phyloP scores from a whole-genome alignment of 2,329 filamentous ascomycete species.

The Alternaria longipes region DNA sequence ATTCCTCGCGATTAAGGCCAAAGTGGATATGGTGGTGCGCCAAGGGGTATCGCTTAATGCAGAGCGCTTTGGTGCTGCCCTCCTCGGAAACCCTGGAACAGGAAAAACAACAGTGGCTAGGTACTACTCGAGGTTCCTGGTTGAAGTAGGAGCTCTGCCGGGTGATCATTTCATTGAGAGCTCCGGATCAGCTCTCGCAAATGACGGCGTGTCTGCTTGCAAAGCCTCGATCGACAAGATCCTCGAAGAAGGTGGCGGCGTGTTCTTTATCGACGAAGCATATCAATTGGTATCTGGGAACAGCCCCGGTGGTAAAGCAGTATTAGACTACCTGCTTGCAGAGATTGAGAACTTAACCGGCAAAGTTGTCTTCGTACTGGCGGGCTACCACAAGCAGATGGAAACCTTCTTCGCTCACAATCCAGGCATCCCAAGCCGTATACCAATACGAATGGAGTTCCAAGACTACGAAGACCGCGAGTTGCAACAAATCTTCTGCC shows the following conservation, averaged over 20 bases:
- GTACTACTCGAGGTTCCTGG: slow-evolving; percentile 72
- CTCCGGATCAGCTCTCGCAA: slow-evolving; percentile 72
- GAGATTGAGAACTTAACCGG: slow-evolving; percentile 77
- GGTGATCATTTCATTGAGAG: slow-evolving; percentile 71
- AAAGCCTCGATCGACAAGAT: slow-evolving; percentile 67
- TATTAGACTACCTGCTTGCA: slow-evolving; percentile 75
- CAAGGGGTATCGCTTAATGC: slow-evolving; percentile 65
- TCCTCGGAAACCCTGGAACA: slow-evolving; percentile 80
- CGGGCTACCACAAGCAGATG: slow-evolving; percentile 79
- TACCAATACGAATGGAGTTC: slow-evolving; percentile 73
- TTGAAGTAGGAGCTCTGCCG: slow-evolving; percentile 68
- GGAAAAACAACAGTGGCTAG: slow-evolving; percentile 81
- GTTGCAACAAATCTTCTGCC: slow-evolving; percentile 67
- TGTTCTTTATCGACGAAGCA: slow-evolving; percentile 80
- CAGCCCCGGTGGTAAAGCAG: slow-evolving; percentile 65
- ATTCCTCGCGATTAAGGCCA: slow-evolving; percentile 70
- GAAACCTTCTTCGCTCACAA: slow-evolving; percentile 80
- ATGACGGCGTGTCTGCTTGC: slow-evolving; percentile 66
- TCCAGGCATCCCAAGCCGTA: slow-evolving; percentile 73
- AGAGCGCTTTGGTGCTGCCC: slow-evolving; percentile 69
- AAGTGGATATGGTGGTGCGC: slow-evolving; percentile 67
- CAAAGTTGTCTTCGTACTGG: slow-evolving; percentile 75
- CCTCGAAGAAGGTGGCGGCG: slow-evolving; percentile 69
- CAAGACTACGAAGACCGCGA: slow-evolving; percentile 74
- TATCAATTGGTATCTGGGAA: slow-evolving; percentile 74